Percentiles rank a stretch among this genome's conserved stretches.
Evolutionary conservation across 169 alveolate genomes (phyloP).

Genomic region (Perkinsus marinus): DNA sequence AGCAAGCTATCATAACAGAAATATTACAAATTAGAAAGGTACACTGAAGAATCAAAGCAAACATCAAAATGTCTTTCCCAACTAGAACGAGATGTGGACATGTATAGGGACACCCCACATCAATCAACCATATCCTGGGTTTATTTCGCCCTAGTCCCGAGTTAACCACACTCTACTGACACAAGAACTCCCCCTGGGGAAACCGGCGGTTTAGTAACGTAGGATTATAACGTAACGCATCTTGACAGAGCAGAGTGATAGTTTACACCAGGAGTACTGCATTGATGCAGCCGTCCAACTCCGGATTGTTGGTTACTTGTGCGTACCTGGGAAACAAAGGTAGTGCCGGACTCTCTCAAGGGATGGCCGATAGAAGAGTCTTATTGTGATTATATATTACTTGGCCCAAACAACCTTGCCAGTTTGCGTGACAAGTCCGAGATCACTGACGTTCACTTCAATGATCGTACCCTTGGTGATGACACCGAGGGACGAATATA

Average conservation of each 20-base stretch:
- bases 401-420: slow-evolving; percentile 99
- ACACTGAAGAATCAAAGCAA: no score
- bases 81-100: no score
- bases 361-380: neutral
- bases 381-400: neutral
- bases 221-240: neutral
- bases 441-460: slow-evolving; percentile 95
- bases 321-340: slow-evolving; percentile 61
- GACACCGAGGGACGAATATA: slow-evolving; percentile 92
- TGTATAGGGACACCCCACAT: no score
- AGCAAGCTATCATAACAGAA: no score
- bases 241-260: neutral
- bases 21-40: no score
- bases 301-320: slow-evolving; percentile 97
- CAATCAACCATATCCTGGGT: no score
- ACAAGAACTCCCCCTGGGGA: neutral
- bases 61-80: no score
- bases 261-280: slow-evolving; percentile 86
- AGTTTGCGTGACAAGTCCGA: slow-evolving; percentile 95
- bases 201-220: neutral
- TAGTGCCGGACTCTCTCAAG: no score
- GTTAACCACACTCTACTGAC: no score
- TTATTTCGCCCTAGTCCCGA: no score
- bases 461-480: slow-evolving; percentile 93
- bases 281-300: slow-evolving; percentile 97